These are phyloP conservation scores for Gossypium schwendimanii DNA, from an alignment of 441 rosid genomes.

Conservation along the genomic window DNA sequence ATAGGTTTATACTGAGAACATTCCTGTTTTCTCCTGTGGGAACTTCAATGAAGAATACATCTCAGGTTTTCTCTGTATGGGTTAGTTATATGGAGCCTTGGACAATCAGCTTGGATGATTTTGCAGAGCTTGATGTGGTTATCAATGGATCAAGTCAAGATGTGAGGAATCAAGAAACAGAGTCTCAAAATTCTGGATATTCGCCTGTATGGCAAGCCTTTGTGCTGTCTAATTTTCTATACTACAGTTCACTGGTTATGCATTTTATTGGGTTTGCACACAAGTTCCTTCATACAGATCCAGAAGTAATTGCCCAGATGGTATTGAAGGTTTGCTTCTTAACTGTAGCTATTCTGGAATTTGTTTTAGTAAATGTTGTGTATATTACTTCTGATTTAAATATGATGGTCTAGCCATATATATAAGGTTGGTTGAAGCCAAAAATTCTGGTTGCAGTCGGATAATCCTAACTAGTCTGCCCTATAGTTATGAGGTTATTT, in stretches of 20 bases:
- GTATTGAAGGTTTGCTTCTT: conserved; percentile 61
- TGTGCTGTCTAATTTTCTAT: conserved; percentile 74
- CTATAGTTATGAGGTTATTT: neutral
- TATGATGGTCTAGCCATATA: neutral
- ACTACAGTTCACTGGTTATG: conserved; percentile 75
- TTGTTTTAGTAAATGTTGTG: neutral
- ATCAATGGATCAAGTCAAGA: conserved; percentile 35
- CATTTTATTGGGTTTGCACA: conserved; percentile 92
- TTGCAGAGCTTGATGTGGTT: conserved; percentile 46
- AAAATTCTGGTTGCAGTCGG: neutral
- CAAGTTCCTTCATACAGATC: conserved; percentile 85
- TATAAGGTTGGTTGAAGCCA: neutral
- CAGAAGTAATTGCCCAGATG: conserved; percentile 72
- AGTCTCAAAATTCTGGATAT: conserved; percentile 36
- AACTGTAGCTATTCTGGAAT: neutral
- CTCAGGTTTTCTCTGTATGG: conserved; percentile 78
- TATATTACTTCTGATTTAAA: neutral
- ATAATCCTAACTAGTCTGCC: neutral
- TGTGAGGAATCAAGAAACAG: conserved; percentile 32
- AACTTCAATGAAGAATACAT: conserved; percentile 65
- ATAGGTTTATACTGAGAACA: conserved; percentile 68
- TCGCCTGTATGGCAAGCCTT: conserved; percentile 60
- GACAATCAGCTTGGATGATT: conserved; percentile 51
- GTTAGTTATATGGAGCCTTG: conserved; percentile 74
- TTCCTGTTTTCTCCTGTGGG: conserved; percentile 69